These are phyloP conservation scores for Naganishia randhawae DNA, from an alignment of 768 basidiomycete species.

Conservation along the genomic window DNA sequence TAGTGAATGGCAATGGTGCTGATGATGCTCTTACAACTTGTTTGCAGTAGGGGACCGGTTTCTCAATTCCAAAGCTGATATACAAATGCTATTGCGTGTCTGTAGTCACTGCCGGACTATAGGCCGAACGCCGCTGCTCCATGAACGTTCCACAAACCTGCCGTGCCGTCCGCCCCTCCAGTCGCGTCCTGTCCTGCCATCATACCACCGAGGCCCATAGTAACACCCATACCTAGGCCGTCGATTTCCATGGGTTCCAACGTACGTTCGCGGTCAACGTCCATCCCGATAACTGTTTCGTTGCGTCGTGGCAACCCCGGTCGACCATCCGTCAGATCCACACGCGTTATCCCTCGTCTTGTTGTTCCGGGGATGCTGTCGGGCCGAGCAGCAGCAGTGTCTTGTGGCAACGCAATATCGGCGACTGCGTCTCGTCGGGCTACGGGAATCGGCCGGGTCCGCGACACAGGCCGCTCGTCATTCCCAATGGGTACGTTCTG, in stretches of 20 bases:
- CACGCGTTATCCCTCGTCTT: background rate
- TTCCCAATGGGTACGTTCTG: conserved; percentile 17
- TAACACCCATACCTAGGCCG: background rate
- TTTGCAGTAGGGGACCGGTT: too few species aligned
- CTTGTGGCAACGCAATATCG: background rate
- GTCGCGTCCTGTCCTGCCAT: background rate
- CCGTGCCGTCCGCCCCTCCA: background rate
- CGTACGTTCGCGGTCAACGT: conserved; percentile 15
- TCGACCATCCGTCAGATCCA: background rate
- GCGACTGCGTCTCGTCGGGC: background rate
- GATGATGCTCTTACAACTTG: too few species aligned
- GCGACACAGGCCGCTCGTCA: background rate
- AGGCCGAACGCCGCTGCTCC: conserved; percentile 6
- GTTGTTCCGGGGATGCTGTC: background rate
- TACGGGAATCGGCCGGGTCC: background rate
- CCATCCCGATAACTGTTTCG: conserved; percentile 9
- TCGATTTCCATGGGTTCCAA: conserved; percentile 14
- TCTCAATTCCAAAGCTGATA: too few species aligned
- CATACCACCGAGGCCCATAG: background rate
- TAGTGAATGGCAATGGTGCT: too few species aligned
- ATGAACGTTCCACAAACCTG: conserved; percentile 9
- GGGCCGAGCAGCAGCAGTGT: background rate
- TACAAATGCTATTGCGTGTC: too few species aligned
- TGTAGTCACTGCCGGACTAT: background rate
- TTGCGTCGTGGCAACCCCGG: background rate